phyloP scores from a whole-genome alignment of 345 rosid genomes.

The Dimocarpus longan region DNA sequence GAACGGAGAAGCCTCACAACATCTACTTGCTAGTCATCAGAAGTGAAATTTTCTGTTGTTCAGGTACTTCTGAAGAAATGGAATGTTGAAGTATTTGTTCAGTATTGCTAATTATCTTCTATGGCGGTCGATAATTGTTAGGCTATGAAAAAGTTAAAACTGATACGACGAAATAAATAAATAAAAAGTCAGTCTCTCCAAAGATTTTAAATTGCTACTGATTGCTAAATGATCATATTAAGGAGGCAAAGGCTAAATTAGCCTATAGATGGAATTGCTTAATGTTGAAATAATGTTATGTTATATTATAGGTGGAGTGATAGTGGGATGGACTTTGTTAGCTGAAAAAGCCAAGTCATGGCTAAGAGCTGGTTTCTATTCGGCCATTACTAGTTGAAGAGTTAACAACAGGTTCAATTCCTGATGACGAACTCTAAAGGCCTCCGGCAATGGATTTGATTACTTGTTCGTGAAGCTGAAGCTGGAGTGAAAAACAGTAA shows the following conservation, averaged over 20 bases:
- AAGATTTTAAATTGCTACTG: not conserved
- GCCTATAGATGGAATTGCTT: not conserved
- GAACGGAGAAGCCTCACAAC: not conserved
- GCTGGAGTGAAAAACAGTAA: not conserved
- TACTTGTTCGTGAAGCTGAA: not conserved
- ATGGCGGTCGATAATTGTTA: not conserved
- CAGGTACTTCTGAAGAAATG: not conserved
- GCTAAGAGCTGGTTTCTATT: not conserved
- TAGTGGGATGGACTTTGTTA: not conserved
- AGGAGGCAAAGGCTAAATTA: not conserved
- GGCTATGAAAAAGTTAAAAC: not conserved
- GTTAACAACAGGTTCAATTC: not conserved
- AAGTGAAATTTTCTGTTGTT: not conserved
- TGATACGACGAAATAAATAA: not conserved
- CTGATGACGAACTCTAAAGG: not conserved
- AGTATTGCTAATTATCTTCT: not conserved
- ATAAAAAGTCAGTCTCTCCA: not conserved
- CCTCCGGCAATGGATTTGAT: not conserved
- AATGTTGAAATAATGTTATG: not conserved
- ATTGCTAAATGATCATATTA: not conserved
- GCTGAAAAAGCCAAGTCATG: not conserved
- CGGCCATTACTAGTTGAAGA: not conserved
- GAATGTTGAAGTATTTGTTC: not conserved
- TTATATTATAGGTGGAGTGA: not conserved
- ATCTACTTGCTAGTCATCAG: not conserved